Conservation (phyloP, 2,329 filamentous ascomycete species). For the Cercospora sojina region DNA sequence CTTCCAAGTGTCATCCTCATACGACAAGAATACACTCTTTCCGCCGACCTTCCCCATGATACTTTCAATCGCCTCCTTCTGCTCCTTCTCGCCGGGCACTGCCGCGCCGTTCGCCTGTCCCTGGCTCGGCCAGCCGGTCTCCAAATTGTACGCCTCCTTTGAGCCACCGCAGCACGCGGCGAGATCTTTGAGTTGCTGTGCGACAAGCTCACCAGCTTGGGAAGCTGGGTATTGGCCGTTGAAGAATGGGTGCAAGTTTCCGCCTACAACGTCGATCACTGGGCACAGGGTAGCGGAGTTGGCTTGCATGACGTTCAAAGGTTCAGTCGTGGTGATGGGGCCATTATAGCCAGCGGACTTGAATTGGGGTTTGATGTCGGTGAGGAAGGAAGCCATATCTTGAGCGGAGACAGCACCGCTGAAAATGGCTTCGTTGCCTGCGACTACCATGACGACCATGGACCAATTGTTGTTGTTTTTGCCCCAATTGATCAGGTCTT, state of each 20-base stretch:
- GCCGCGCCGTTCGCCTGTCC: slow-evolving; percentile 72
- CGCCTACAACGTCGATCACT: slow-evolving; percentile 73
- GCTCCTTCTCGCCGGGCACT: slow-evolving; percentile 64
- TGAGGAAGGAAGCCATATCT: slow-evolving; percentile 70
- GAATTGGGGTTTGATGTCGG: slow-evolving; percentile 64
- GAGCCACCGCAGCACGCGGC: slow-evolving; percentile 63
- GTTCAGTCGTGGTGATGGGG: slow-evolving; percentile 80
- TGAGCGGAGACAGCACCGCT: slow-evolving; percentile 64
- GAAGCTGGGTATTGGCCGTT: slow-evolving; percentile 65
- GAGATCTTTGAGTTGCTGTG: slow-evolving; percentile 69
- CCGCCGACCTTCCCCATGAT: slow-evolving; percentile 67
- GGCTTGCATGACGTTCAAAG: slow-evolving; percentile 71
- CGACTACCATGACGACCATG: slow-evolving; percentile 73
- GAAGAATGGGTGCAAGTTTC: slow-evolving; percentile 95
- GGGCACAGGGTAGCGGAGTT: slow-evolving; percentile 64
- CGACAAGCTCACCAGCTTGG: slow-evolving; percentile 73
- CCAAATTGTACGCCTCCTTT: slow-evolving; percentile 75
- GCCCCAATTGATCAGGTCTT: slow-evolving; percentile 72
- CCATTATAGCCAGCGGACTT: slow-evolving; percentile 59
- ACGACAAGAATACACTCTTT: slow-evolving; percentile 78
- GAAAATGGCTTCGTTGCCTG: slow-evolving; percentile 90
- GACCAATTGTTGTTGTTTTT: slow-evolving; percentile 61
- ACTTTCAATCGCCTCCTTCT: slow-evolving; percentile 68
- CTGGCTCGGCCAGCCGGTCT: slow-evolving; percentile 81
- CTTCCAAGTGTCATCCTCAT: slow-evolving; percentile 82